Evolutionary conservation across 371 early-diverging fungal genomes (phyloP).

Genomic region (Conidiobolus incongruus): DNA sequence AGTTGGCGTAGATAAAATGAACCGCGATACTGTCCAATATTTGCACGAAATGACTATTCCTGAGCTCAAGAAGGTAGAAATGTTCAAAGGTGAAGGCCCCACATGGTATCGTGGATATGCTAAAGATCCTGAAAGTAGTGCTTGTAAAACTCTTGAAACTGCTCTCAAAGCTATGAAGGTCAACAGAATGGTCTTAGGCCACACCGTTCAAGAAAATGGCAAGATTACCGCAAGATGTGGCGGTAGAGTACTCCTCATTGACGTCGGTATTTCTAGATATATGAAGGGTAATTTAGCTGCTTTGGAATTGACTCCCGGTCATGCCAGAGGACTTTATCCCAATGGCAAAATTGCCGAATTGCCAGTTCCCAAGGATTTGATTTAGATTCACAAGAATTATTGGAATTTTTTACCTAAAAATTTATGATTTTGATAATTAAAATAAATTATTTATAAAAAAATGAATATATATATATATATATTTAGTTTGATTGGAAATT

Average conservation of each 20-base stretch:
- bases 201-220: conserved; percentile 41
- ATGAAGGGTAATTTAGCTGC: conserved; percentile 20
- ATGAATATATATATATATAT: too few relatives aligned
- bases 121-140: conserved; percentile 17
- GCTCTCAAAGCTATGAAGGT: conserved; percentile 28
- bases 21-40: conserved; percentile 9
- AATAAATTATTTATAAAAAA: too few relatives aligned
- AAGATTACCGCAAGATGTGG: conserved; percentile 33
- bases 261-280: conserved; percentile 42
- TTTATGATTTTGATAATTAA: too few relatives aligned
- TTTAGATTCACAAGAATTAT: too few relatives aligned
- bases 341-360: too few relatives aligned
- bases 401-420: too few relatives aligned
- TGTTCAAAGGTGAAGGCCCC: conserved; percentile 21
- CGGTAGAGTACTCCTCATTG: conserved; percentile 36
- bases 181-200: conserved; percentile 53
- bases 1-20: conserved; percentile 27
- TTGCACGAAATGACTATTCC: conserved; percentile 4
- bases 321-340: background rate
- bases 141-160: conserved; percentile 21
- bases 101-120: conserved; percentile 47
- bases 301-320: conserved; percentile 3
- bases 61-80: conserved; percentile 10
- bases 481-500: too few relatives aligned
- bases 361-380: too few relatives aligned